These are phyloP conservation scores for Ceratorhiza oryzae-sativae DNA, from an alignment of 1,284 basidiomycete species.

Conservation along the genomic window DNA sequence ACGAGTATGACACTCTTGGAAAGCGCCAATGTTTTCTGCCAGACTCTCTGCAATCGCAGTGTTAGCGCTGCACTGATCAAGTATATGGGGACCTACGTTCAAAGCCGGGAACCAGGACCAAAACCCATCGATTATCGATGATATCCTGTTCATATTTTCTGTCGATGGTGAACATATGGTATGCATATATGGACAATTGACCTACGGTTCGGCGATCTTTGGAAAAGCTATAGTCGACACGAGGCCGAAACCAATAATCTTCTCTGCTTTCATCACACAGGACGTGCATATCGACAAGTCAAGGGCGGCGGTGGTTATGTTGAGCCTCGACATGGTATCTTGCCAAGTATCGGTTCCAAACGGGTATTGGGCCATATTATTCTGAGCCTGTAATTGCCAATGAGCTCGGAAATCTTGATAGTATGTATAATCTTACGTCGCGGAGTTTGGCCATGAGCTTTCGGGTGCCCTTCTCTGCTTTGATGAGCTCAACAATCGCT, in stretches of 20 bases:
- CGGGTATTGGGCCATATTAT: background rate
- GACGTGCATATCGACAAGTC: background rate
- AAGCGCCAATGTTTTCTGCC: background rate
- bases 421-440: slow-evolving; percentile 17
- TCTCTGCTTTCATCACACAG: slow-evolving; percentile 2
- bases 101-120: background rate
- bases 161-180: background rate
- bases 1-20: background rate
- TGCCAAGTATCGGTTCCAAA: background rate
- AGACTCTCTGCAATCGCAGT: background rate
- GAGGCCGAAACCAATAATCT: background rate
- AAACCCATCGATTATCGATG: background rate
- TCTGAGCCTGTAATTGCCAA: background rate
- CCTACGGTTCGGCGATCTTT: background rate
- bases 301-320: background rate
- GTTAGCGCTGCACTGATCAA: background rate
- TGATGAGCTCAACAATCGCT: slow-evolving; percentile 3
- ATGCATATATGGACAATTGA: background rate
- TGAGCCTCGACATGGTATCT: background rate
- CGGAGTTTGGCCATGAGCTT: background rate
- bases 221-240: background rate
- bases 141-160: background rate
- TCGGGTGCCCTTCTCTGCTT: background rate
- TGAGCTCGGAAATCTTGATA: background rate
- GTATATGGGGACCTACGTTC: background rate